These are phyloP conservation scores for Halenospora varia DNA, from an alignment of 495 filamentous ascomycete genomes.

Conservation along the genomic window DNA sequence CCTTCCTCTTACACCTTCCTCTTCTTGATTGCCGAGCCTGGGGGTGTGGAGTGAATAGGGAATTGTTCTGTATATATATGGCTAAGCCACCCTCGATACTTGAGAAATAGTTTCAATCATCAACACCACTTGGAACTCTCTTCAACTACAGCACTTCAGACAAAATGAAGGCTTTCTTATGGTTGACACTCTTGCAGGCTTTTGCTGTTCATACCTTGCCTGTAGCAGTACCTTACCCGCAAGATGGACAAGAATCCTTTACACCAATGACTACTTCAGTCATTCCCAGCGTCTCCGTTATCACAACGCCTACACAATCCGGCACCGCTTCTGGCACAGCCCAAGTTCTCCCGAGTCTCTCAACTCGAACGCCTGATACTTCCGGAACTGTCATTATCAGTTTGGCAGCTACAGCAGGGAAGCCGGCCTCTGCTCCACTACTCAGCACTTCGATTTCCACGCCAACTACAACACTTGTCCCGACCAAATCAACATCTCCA, in stretches of 20 bases:
- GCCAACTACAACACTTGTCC: slow-evolving; percentile 15
- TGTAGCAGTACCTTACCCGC: slow-evolving; percentile 29
- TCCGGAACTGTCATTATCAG: slow-evolving; percentile 6
- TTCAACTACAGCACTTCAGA: neutral
- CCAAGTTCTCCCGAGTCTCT: slow-evolving; percentile 15
- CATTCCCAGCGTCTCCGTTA: slow-evolving; percentile 7
- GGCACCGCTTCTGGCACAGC: slow-evolving; percentile 13
- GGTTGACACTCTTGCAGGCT: slow-evolving; percentile 4
- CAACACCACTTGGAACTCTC: neutral
- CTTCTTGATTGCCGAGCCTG: too few species aligned
- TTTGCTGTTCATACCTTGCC: neutral
- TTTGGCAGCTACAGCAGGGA: slow-evolving; percentile 7
- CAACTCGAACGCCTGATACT: slow-evolving; percentile 12
- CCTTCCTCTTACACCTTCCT: too few species aligned
- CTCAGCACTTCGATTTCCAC: slow-evolving; percentile 17
- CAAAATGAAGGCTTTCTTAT: slow-evolving; percentile 6
- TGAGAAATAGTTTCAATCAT: neutral
- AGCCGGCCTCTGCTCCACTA: slow-evolving; percentile 8
- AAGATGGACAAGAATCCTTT: neutral
- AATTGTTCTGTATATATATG: neutral
- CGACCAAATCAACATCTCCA: neutral
- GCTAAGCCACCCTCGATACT: too few species aligned
- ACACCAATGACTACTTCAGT: slow-evolving; percentile 13
- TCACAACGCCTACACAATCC: slow-evolving; percentile 1
- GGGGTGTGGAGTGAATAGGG: neutral